Conservation (phyloP, 768 basidiomycete species). For the Phylloporus arenicola region DNA sequence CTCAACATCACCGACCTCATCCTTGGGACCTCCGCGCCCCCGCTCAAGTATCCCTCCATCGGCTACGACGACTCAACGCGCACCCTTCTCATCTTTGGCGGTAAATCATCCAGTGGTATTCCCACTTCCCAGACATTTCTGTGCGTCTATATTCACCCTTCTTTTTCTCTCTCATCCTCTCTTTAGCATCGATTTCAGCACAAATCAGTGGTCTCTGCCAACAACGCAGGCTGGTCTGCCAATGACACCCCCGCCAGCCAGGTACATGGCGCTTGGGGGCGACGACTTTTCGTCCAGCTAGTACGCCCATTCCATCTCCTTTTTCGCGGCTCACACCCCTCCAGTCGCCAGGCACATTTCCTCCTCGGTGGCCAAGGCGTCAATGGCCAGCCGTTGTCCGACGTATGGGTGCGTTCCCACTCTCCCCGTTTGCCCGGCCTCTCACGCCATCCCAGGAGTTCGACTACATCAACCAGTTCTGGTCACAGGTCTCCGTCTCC, state of each 20-base stretch:
- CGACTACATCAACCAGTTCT: slow-evolving; percentile 72
- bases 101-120: slow-evolving; percentile 61
- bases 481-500: slow-evolving; percentile 55
- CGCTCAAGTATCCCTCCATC: slow-evolving; percentile 67
- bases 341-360: slow-evolving; percentile 68
- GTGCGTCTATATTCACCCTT: slow-evolving; percentile 35
- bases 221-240: slow-evolving; percentile 45
- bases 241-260: slow-evolving; percentile 47
- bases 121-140: slow-evolving; percentile 62
- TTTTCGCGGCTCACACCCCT: slow-evolving; percentile 13
- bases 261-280: slow-evolving; percentile 61
- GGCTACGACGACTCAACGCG: slow-evolving; percentile 48
- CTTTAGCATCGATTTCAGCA: slow-evolving; percentile 55
- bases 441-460: slow-evolving; percentile 50
- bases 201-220: slow-evolving; percentile 57
- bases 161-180: slow-evolving; percentile 6
- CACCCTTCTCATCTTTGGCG: slow-evolving; percentile 68
- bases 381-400: slow-evolving; percentile 51
- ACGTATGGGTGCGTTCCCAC: slow-evolving; percentile 61
- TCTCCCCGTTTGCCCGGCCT: not conserved
- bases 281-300: slow-evolving; percentile 78
- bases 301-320: slow-evolving; percentile 39
- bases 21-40: slow-evolving; percentile 49
- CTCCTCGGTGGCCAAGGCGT: slow-evolving; percentile 64
- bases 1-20: slow-evolving; percentile 61